Base-by-base conservation (phyloP, 805 yeast genomes). In the Wickerhamomyces bisporus region DNA sequence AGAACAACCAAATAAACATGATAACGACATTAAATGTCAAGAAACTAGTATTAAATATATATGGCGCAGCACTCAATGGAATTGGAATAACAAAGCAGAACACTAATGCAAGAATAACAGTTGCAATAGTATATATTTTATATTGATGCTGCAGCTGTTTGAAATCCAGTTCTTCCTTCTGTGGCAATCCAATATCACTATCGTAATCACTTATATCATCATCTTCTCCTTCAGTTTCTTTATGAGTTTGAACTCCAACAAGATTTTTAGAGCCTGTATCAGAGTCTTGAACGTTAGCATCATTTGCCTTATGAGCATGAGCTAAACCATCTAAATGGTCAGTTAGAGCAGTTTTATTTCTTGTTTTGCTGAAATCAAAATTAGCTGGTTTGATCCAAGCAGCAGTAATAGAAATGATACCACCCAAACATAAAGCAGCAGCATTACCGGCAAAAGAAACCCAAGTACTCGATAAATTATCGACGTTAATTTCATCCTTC, bases 361-460 rank as follows among this genome's bases (percentile, higher is more conserved):
- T 55, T 5, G 66, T 62, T 14, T 31, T 45, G 17, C 53, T 48
- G 40, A 50, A 62, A 43, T 68, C 68, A 46, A 65, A 68, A 37
- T 64, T 55, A 11, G 61, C 67, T n/a, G 72, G 72, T 45, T 56
- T 54, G 27, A 65, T 52, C 34, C 57, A 41, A 4, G 70, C 58
- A 13, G 52, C 40, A 11, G 40, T 49, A 16, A 61, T 42, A 3
- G 69, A 52, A 29, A 62, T 52, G 9, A 64, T 39, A 25, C 66
- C 68, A n/a, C 69, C 65, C 37, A 62, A 45, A 6, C 57, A 49
- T 26, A 65, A 50, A 13, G 71, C 64, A 9, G 64, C 51, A 6
- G 61, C 57, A 40, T 62, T 66, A 23, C 71, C 73, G 13, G 68
- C 57, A 43, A 66, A 65, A 3, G 72, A 64, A 31, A 66, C 73